Evolutionary conservation across 768 basidiomycete species (phyloP), one percentile per base, ranked within the genome.

Genomic region (Lactifluus piperatus): DNA sequence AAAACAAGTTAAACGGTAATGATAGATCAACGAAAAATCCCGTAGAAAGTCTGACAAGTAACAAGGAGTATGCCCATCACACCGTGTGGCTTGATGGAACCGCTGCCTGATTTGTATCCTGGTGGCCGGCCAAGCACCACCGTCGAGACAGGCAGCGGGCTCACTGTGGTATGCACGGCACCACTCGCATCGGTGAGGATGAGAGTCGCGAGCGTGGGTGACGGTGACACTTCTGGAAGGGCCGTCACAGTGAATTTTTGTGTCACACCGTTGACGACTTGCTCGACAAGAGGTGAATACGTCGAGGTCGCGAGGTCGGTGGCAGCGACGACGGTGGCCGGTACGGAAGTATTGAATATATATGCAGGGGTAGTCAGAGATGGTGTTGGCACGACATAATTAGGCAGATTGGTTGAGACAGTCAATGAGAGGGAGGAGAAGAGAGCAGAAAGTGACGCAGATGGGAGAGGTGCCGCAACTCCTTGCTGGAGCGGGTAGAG

Each of bases 291-390:
- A 0, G 88, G 76, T 36, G 70, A 74, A 66, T 91, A 91, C 3
- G 88, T 88, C 69, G 81, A 83, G 0, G 83, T 84, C 18, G 82
- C 88, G 22, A 90, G 81, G 36, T 81, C 86, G 18, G 82, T 77
- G 3, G 72, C 61, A 4, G 82, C 81, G 16, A 75, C 59, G 4
- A 80, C 81, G 18, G 58, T 34, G 16, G 55, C 54, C 9, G 78
- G 64, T 49, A 88, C 71, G 4, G 89, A 85, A 0, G 86, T 77
- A 65, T 90, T 90, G 67, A 90, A 82, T 7, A 75, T 69, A 68
- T 89, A 91, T 0, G 80, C 60, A 5, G 86, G 85, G 1, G 81
- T 82, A 9, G 81, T 76, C 63, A 79, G 78, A 0, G 80, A 75
- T 0, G 87, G 88, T 2, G 85, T 86, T 2, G 85, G 65, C 47